phyloP scores from a whole-genome alignment of 2,329 filamentous ascomycete genomes.

The Mycosphaerella sp. region DNA sequence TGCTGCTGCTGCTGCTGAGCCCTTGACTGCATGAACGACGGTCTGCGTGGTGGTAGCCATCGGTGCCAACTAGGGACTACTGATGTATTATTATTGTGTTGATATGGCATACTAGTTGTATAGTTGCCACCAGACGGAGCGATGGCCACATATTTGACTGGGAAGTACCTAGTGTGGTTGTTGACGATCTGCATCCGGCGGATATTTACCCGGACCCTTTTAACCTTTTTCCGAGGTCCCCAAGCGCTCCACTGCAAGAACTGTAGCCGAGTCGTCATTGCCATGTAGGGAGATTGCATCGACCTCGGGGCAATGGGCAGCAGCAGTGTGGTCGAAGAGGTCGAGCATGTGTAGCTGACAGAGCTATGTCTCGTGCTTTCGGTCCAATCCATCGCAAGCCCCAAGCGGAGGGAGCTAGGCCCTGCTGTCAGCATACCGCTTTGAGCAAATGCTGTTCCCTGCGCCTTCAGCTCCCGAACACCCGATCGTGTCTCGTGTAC shows the following conservation, averaged over 20 bases:
- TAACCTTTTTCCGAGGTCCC: neutral
- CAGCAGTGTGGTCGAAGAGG: neutral
- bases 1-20: neutral
- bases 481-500: neutral
- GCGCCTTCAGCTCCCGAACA: neutral
- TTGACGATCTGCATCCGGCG: neutral
- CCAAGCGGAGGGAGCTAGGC: neutral
- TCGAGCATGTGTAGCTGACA: neutral
- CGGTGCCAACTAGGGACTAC: neutral
- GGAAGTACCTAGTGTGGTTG: neutral
- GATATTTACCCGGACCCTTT: neutral
- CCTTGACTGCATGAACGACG: constrained; percentile 1
- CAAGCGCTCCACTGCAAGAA: neutral
- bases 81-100: neutral
- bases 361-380: neutral
- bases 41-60: constrained; percentile 14
- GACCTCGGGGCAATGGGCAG: neutral
- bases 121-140: neutral
- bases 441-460: neutral
- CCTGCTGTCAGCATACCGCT: neutral
- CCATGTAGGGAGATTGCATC: neutral
- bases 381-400: neutral
- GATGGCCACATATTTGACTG: neutral
- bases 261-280: neutral
- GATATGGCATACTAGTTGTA: neutral